phyloP scores from a whole-genome alignment of 2,329 filamentous ascomycete species.

The Clarireedia hainanense region DNA sequence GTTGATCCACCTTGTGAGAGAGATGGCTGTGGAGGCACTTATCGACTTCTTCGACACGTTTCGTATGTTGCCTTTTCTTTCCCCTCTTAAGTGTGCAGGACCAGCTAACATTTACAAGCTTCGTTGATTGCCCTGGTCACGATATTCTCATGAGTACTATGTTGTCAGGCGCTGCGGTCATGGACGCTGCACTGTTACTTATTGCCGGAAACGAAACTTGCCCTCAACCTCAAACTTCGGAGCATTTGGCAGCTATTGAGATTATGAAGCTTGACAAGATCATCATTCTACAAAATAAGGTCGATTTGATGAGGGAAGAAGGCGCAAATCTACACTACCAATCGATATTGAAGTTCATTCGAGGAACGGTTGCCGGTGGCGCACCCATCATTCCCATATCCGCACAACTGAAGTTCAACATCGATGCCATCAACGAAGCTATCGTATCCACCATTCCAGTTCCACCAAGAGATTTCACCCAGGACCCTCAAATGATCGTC shows the following conservation, averaged over 20 bases:
- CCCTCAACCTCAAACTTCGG: constrained; percentile 95
- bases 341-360: constrained; percentile 96
- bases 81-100: not conserved
- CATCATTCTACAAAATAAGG: constrained; percentile 99
- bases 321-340: constrained; percentile 89
- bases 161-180: constrained; percentile 98
- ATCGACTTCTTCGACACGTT: constrained; percentile 83
- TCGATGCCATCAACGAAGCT: constrained; percentile 94
- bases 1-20: constrained; percentile 93
- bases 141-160: constrained; percentile 99
- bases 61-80: constrained; percentile 53
- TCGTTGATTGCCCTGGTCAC: constrained; percentile 98
- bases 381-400: constrained; percentile 94
- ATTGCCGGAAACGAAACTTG: constrained; percentile 98
- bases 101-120: constrained; percentile 44
- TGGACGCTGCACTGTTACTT: constrained; percentile 93
- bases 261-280: constrained; percentile 99
- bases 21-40: constrained; percentile 81
- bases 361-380: constrained; percentile 92
- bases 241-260: constrained; percentile 97
- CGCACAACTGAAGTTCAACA: constrained; percentile 98
- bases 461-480: constrained; percentile 80
- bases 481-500: constrained; percentile 96
- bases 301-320: constrained; percentile 96
- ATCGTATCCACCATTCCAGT: constrained; percentile 94